Base-by-base conservation (phyloP, 2,329 filamentous ascomycete genomes). In the Cercospora canescens region DNA sequence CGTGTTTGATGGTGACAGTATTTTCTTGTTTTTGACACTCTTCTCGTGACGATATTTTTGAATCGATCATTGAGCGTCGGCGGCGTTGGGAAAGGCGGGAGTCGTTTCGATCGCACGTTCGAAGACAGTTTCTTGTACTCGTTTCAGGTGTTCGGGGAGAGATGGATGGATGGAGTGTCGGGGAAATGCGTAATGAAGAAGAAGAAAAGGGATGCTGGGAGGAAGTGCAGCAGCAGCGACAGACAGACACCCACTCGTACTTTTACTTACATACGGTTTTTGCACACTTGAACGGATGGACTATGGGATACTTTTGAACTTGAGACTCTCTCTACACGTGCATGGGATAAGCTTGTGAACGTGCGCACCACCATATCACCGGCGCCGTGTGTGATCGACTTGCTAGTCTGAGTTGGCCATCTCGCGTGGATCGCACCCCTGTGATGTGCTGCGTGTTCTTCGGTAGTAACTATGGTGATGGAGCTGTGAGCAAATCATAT, bases 391-490 rank as follows among this genome's bases (percentile, higher is more conserved):
- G 24, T 52, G 45, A 52, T 52, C 45, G 45, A 28, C 45, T 35
- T 35, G 32, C 32, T 35, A 35, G 32, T 35, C 32, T 4, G n/a
- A n/a, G n/a, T n/a, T n/a, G n/a, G n/a, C n/a, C n/a, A n/a, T 12
- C 24, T 52, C 24, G 45, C 45, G 45, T 26, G 45, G 12, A 52
- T 28, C 45, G 45, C n/a, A 52, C 28, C 45, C 45, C 45, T 52
- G 45, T 52, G 57, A 30, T 21, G n/a, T 37, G 28, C 26, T 62
- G 60, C 34, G 32, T 28, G 24, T 56, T 62, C 60, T 62, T 62
- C 60, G 60, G 60, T 45, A 62, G 60, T 62, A 55, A 50, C 34
- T 62, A 62, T 62, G 60, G 60, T 24, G 50, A 62, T 37, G 60
- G 9, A 7, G 4, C 52, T 35, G 32, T 11, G 28, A n/a, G n/a